Percentiles rank a stretch among this genome's conserved stretches.
These are phyloP conservation scores for Debaryomyces fabryi DNA, from an alignment of 1,139 yeast genomes.

Conservation along the genomic window DNA sequence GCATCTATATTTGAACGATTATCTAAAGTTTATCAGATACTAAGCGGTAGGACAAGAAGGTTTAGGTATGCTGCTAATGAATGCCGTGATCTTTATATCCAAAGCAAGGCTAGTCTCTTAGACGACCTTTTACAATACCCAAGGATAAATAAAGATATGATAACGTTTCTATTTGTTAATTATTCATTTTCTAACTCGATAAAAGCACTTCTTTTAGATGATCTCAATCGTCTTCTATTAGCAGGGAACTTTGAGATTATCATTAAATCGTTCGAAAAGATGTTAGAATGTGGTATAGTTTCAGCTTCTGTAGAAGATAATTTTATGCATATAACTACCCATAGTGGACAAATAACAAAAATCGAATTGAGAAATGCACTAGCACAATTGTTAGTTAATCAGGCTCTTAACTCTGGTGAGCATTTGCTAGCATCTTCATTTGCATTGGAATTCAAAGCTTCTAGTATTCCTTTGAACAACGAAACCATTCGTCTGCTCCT, in stretches of 20 bases:
- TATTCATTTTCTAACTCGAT: constrained; percentile 24
- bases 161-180: constrained; percentile 18
- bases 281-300: constrained; percentile 6
- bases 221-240: constrained; percentile 18
- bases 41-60: constrained; percentile 15
- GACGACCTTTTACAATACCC: constrained; percentile 26
- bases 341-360: not conserved
- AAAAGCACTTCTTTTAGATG: constrained; percentile 23
- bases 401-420: constrained; percentile 25
- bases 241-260: constrained; percentile 7
- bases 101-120: constrained; percentile 14
- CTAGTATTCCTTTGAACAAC: constrained; percentile 6
- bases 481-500: constrained; percentile 12
- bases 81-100: constrained; percentile 20
- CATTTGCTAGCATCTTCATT: constrained; percentile 27
- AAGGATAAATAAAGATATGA: constrained; percentile 20
- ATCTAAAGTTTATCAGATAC: constrained; percentile 18
- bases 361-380: not conserved
- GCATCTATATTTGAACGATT: constrained; percentile 17
- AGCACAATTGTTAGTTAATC: constrained; percentile 14
- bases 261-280: not conserved
- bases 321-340: not conserved
- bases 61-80: constrained; percentile 19
- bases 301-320: not conserved
- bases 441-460: constrained; percentile 12